Conservation (phyloP, 2,329 filamentous ascomycete species). For the Colletotrichum neosansevieriae region DNA sequence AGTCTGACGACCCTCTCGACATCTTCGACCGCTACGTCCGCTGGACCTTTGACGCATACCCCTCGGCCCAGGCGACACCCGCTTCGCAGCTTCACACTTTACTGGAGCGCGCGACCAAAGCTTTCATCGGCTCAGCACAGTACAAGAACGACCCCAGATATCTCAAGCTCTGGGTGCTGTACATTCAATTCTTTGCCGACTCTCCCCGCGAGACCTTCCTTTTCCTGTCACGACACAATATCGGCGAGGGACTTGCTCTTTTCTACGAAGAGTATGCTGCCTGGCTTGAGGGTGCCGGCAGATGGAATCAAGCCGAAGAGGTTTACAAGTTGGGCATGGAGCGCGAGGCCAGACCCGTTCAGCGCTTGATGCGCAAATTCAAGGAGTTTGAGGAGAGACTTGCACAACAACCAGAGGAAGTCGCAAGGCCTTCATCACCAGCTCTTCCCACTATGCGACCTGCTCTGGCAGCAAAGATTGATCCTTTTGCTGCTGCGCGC, state of each 20-base stretch:
- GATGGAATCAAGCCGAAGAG: slow-evolving; percentile 93
- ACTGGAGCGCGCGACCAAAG: slow-evolving; percentile 91
- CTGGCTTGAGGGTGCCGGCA: slow-evolving; percentile 86
- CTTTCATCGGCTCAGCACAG: slow-evolving; percentile 85
- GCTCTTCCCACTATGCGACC: slow-evolving; percentile 86
- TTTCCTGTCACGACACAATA: slow-evolving; percentile 87
- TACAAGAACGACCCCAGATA: slow-evolving; percentile 98
- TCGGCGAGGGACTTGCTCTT: slow-evolving; percentile 87
- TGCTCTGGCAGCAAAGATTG: slow-evolving; percentile 85
- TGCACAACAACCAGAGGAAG: slow-evolving; percentile 72
- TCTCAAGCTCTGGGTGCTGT: slow-evolving; percentile 92
- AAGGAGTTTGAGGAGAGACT: slow-evolving; percentile 87
- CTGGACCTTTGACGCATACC: slow-evolving; percentile 96
- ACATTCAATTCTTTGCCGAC: slow-evolving; percentile 93
- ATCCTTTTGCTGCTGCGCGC: slow-evolving; percentile 77
- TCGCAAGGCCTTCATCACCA: slow-evolving; percentile 82
- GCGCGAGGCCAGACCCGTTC: slow-evolving; percentile 83
- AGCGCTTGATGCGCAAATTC: slow-evolving; percentile 88
- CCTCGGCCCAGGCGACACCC: slow-evolving; percentile 89
- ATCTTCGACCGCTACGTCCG: slow-evolving; percentile 96
- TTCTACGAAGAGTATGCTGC: slow-evolving; percentile 98
- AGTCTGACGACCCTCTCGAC: slow-evolving; percentile 95
- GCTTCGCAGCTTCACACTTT: slow-evolving; percentile 91
- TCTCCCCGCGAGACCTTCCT: slow-evolving; percentile 93
- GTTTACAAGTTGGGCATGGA: slow-evolving; percentile 93